Conservation (phyloP, 2,329 filamentous ascomycete genomes). For the Nemania diffusa region DNA sequence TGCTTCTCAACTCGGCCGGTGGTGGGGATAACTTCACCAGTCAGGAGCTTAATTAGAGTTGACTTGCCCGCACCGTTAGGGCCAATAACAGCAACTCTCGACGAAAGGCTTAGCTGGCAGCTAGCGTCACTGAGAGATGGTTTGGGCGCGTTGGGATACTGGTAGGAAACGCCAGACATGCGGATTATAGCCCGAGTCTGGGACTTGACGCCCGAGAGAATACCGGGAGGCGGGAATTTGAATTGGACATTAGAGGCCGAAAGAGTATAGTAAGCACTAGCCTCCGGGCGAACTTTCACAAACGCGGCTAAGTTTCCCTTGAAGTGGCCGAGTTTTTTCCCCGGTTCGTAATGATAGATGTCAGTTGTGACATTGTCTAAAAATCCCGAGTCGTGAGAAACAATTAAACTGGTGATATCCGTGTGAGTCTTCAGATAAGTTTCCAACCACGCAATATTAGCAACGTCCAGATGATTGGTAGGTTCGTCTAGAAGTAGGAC, state of each 20-base stretch:
- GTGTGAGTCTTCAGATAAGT: constrained; percentile 95
- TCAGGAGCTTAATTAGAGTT: constrained; percentile 96
- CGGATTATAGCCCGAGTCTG: constrained; percentile 92
- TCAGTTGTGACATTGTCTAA: constrained; percentile 97
- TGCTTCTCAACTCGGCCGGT: constrained; percentile 94
- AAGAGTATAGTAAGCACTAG: constrained; percentile 97
- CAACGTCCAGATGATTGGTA: constrained; percentile 97
- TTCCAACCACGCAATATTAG: constrained; percentile 95
- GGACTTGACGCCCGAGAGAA: constrained; percentile 94
- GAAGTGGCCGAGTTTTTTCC: constrained; percentile 92
- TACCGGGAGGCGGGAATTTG: constrained; percentile 97
- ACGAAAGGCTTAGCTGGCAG: constrained; percentile 88
- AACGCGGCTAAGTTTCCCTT: constrained; percentile 85
- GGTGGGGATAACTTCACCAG: constrained; percentile 87
- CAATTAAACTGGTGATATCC: constrained; percentile 96
- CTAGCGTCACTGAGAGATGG: constrained; percentile 88
- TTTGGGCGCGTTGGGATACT: constrained; percentile 90
- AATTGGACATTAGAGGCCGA: constrained; percentile 90
- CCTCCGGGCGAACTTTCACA: constrained; percentile 90
- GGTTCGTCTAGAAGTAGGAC: constrained; percentile 97
- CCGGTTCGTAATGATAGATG: constrained; percentile 96
- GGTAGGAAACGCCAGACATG: constrained; percentile 90
- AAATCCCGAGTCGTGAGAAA: constrained; percentile 98
- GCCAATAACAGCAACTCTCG: constrained; percentile 94
- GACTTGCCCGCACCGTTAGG: constrained; percentile 98